phyloP scores from a whole-genome alignment of 73 alveolate genomes.

The Blepharisma japonicum region DNA sequence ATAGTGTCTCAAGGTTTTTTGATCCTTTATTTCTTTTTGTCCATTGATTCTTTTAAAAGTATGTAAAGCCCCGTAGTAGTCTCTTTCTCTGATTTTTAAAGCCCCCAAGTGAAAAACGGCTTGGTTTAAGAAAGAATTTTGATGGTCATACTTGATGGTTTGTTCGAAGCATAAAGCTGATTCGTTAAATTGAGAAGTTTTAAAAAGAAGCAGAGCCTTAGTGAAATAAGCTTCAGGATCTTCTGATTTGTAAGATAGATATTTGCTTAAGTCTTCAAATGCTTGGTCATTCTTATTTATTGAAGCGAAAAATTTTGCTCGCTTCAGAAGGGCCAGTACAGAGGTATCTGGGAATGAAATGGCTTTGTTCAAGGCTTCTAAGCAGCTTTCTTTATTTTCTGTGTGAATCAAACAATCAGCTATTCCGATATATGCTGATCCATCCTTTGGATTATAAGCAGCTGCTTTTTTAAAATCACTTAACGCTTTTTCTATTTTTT shows the following conservation, averaged over 20 bases:
- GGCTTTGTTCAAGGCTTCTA: slow-evolving; percentile 34
- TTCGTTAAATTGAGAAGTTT: slow-evolving; percentile 33
- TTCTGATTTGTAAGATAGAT: slow-evolving; percentile 30
- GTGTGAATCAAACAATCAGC: slow-evolving; percentile 63
- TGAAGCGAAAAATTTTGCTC: slow-evolving; percentile 33
- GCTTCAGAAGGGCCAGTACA: slow-evolving; percentile 16
- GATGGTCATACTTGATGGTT: slow-evolving; percentile 36
- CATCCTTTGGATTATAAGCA: slow-evolving; percentile 41
- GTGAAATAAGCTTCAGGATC: slow-evolving; percentile 47
- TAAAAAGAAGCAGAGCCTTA: slow-evolving; percentile 46
- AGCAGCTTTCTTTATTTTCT: slow-evolving; percentile 48
- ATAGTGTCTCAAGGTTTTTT: slow-evolving; percentile 3
- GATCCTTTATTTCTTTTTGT: neutral
- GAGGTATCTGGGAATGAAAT: neutral
- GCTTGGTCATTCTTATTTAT: slow-evolving; percentile 50
- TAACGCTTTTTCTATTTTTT: slow-evolving; percentile 69
- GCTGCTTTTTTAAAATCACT: slow-evolving; percentile 51
- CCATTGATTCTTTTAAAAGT: slow-evolving; percentile 38
- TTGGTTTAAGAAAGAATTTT: slow-evolving; percentile 37
- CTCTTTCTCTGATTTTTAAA: slow-evolving; percentile 42
- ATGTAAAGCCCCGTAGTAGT: slow-evolving; percentile 53
- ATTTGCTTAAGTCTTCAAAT: slow-evolving; percentile 47
- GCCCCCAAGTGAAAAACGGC: slow-evolving; percentile 54
- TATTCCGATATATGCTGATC: slow-evolving; percentile 55
- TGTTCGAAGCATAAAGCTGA: slow-evolving; percentile 47